phyloP scores from a whole-genome alignment of 2,329 filamentous ascomycete genomes.

The Plenodomus tracheiphilus region DNA sequence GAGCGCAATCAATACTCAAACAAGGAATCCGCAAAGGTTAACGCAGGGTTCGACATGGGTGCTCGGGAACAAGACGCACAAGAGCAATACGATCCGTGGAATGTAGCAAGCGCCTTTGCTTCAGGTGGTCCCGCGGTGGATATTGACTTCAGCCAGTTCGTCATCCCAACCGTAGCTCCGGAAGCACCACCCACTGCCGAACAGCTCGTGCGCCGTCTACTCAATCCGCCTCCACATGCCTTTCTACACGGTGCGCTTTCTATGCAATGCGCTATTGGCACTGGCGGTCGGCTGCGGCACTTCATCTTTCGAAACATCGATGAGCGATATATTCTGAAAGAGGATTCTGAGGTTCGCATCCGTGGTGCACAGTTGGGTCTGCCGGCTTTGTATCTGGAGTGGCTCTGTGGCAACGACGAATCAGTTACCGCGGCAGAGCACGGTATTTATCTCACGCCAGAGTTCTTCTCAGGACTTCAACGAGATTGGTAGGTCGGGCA shows the following conservation, averaged over 20 bases:
- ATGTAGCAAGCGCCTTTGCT: neutral
- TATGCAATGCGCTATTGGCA: constrained; percentile 22
- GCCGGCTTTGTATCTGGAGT: constrained; percentile 18
- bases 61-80: neutral
- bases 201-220: constrained; percentile 8
- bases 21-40: constrained; percentile 17
- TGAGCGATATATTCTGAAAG: constrained; percentile 18
- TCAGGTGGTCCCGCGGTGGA: neutral
- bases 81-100: neutral
- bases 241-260: constrained; percentile 20
- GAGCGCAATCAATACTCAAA: constrained; percentile 16
- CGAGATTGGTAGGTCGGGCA: neutral
- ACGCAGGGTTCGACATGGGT: constrained; percentile 7
- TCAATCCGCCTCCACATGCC: constrained; percentile 19
- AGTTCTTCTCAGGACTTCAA: constrained; percentile 15
- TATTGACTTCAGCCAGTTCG: constrained; percentile 3
- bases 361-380: constrained; percentile 17
- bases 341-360: constrained; percentile 10
- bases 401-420: constrained; percentile 24
- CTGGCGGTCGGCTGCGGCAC: constrained; percentile 6
- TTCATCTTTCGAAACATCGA: constrained; percentile 15
- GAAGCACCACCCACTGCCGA: neutral
- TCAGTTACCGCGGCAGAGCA: constrained; percentile 14
- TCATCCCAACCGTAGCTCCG: neutral
- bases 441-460: constrained; percentile 14